Evolutionary conservation across 139 green algal species (phyloP), one percentile per base, ranked within the genome.

Genomic region (Volvox reticuliferus): DNA sequence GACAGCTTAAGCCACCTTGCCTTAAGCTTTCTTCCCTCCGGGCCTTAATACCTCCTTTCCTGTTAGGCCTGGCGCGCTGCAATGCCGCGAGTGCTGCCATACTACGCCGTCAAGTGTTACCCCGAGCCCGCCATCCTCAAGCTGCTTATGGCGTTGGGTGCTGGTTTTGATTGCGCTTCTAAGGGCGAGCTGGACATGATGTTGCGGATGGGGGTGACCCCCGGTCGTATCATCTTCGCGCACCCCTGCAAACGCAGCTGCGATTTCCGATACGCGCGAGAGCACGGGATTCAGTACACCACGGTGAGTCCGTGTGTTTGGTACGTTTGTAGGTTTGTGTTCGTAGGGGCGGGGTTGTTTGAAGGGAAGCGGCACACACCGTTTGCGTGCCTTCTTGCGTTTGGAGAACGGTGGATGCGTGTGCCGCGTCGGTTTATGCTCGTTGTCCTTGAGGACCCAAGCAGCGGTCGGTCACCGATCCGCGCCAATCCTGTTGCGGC

Each of bases 61-160:
- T n/a, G 5, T 55, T 79, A 95, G 83, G 95, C 95, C 62, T 99
- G 97, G 97, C 86, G 87, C 19, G 93, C 92, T 50, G 94, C 94
- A 20, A 95, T 99, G 94, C 98, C 98, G 14, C 94, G 98, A 83
- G 97, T 99, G 20, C 88, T 93, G 37, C 97, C 79, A 24, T 98
- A 97, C 94, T 99, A 97, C 89, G 97, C 97, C 33, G 97, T 99
- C 79, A 99, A 99, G 94, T 99, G 97, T 95, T 98, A 98, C 93
- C 94, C 93, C 17, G 97, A 99, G 92, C 89, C 93, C 0, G 97
- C 93, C 30, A 91, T 99, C 67, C 91, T 99, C 26, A 91, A 93
- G 21, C 87, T 96, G 67, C 95, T 99, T 22, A 95, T 96, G 9
- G 94, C 97, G 2, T 86, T 99, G 35, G 98, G 98, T 30, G 94